Evolutionary conservation across 176 grass and related monocot genomes (phyloP).

Genomic region (Hsuehochloa calcarea): DNA sequence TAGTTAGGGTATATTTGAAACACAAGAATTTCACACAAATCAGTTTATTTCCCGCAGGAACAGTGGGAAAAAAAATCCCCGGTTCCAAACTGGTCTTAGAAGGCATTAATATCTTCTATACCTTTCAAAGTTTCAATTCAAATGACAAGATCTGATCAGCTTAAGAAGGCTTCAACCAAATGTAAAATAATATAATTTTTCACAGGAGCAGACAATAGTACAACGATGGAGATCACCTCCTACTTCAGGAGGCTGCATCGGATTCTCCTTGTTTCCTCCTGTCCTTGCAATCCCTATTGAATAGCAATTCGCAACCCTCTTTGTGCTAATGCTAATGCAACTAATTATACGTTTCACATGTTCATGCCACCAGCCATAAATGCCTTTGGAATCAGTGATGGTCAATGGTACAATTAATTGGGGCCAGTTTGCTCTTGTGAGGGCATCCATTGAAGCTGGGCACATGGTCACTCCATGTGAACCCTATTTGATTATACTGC

Average conservation of each 20-base stretch:
- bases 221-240: constrained; percentile 4
- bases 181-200: background rate
- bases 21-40: too few species aligned
- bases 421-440: constrained; percentile 18
- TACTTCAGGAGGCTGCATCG: constrained; percentile 6
- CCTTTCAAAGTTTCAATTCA: background rate
- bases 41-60: too few species aligned
- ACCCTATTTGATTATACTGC: constrained; percentile 22
- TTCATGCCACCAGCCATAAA: constrained; percentile 34
- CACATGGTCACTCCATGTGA: constrained; percentile 61
- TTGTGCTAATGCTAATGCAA: background rate
- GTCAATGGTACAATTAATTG: constrained; percentile 37
- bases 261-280: constrained; percentile 36
- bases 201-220: background rate
- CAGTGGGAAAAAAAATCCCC: too few species aligned
- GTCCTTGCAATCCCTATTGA: background rate
- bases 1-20: background rate
- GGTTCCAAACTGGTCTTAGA: too few species aligned
- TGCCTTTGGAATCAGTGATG: constrained; percentile 26
- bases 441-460: constrained; percentile 32
- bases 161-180: background rate
- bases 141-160: background rate
- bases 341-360: constrained; percentile 37
- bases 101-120: background rate
- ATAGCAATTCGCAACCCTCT: background rate